Conservation (phyloP, 139 green algal genomes). For the Microglena sp. region DNA sequence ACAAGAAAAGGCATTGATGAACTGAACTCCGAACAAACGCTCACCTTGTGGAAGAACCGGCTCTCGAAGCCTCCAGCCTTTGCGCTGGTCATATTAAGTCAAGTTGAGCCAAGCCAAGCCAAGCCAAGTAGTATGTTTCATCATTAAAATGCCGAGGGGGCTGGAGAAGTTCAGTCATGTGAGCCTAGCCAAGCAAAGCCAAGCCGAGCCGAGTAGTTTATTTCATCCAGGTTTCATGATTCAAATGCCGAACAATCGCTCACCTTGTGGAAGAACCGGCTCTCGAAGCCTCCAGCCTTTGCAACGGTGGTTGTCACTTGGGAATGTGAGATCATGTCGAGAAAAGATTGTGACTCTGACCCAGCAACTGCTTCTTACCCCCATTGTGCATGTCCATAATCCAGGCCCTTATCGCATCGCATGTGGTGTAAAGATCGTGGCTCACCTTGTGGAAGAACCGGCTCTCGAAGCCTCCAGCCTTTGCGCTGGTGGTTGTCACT, state of each 20-base stretch:
- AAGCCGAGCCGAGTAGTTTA: neutral
- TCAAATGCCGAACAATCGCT: neutral
- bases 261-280: conserved; percentile 95
- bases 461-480: conserved; percentile 88
- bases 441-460: conserved; percentile 96
- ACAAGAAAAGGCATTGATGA: too few relatives aligned
- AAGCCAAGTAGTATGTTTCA: too few relatives aligned
- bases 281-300: conserved; percentile 88
- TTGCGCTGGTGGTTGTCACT: conserved; percentile 18
- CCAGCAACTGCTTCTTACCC: too few relatives aligned
- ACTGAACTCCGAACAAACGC: too few relatives aligned
- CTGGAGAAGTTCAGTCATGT: neutral
- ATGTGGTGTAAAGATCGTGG: too few relatives aligned
- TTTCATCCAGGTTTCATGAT: neutral
- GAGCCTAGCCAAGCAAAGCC: neutral
- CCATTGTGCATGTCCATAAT: too few relatives aligned
- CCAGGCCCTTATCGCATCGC: too few relatives aligned
- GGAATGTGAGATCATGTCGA: too few relatives aligned
- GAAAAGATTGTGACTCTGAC: too few relatives aligned
- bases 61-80: conserved; percentile 90
- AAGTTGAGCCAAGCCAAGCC: too few relatives aligned
- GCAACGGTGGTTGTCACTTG: conserved; percentile 82
- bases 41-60: conserved; percentile 96
- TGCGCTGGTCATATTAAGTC: too few relatives aligned
- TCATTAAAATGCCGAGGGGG: neutral